A percentile compares a stretch with the other conserved stretches of the same genome.
Conservation (phyloP, 352 stramenopile species). For the Pythium pectinolyticum region DNA sequence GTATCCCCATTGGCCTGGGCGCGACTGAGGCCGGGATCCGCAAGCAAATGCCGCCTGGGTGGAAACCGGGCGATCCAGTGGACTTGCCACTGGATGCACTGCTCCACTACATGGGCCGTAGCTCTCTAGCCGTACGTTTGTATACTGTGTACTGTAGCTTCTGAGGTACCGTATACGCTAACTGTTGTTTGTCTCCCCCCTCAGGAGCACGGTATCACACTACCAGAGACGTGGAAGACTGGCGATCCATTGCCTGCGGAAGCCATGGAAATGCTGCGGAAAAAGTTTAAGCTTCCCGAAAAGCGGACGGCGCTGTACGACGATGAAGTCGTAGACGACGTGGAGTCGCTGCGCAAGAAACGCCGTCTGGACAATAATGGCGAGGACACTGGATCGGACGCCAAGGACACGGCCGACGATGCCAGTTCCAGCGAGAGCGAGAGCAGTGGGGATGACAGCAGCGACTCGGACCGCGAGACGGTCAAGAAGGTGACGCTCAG, state of each 20-base stretch:
- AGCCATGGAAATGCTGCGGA: slow-evolving; percentile 74
- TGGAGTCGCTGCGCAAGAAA: slow-evolving; percentile 66
- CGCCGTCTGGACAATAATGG: slow-evolving; percentile 53
- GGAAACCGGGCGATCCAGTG: slow-evolving; percentile 78
- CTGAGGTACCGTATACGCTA: too few relatives aligned
- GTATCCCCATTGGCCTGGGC: slow-evolving; percentile 64
- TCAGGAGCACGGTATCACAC: slow-evolving; percentile 72
- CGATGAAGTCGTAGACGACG: slow-evolving; percentile 73
- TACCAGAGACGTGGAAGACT: slow-evolving; percentile 71
- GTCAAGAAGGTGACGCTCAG: slow-evolving; percentile 72
- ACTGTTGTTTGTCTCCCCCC: slow-evolving; percentile 8
- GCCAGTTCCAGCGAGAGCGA: slow-evolving; percentile 31
- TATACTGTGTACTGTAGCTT: background rate
- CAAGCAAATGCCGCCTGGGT: slow-evolving; percentile 75
- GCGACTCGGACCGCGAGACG: slow-evolving; percentile 54
- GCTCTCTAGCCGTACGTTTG: slow-evolving; percentile 57
- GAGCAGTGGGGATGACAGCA: slow-evolving; percentile 40
- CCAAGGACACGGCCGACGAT: slow-evolving; percentile 20
- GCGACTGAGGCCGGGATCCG: slow-evolving; percentile 71
- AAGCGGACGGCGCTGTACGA: slow-evolving; percentile 70
- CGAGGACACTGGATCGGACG: slow-evolving; percentile 4
- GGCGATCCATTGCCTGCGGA: slow-evolving; percentile 66
- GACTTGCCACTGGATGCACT: slow-evolving; percentile 76
- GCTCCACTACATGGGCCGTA: slow-evolving; percentile 78
- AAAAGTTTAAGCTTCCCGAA: slow-evolving; percentile 78